phyloP scores from a whole-genome alignment of 2,329 filamentous ascomycete genomes.

The Microsporum canis region DNA sequence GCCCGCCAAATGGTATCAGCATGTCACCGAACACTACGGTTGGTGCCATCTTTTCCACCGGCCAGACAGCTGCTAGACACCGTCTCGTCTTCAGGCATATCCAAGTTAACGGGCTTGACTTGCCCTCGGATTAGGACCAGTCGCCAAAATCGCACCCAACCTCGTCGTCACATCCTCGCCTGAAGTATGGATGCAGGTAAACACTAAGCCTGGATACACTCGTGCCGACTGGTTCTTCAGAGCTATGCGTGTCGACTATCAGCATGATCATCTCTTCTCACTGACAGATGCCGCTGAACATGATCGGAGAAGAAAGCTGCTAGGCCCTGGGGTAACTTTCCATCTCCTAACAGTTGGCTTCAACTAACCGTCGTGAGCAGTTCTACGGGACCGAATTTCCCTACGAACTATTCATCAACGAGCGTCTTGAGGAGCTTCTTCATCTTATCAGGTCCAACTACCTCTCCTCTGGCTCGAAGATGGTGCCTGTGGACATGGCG shows the following conservation, averaged over 20 bases:
- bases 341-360: not conserved
- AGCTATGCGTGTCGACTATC: not conserved
- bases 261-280: not conserved
- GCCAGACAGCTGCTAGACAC: not conserved
- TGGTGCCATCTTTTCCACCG: not conserved
- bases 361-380: not conserved
- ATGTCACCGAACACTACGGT: not conserved
- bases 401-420: slow-evolving; percentile 42
- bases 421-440: slow-evolving; percentile 38
- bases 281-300: not conserved
- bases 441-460: slow-evolving; percentile 40
- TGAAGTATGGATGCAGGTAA: not conserved
- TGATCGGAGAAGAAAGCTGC: not conserved
- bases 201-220: not conserved
- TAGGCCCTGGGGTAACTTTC: not conserved
- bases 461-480: slow-evolving; percentile 22
- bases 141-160: not conserved
- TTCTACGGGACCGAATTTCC: not conserved
- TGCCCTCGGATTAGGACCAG: not conserved
- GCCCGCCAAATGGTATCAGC: not conserved
- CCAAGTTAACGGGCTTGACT: not conserved
- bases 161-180: not conserved
- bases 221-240: not conserved
- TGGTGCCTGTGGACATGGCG: slow-evolving; percentile 35
- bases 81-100: not conserved